phyloP scores from a whole-genome alignment of 2,329 filamentous ascomycete species.

The Periglandula ipomoeae region DNA sequence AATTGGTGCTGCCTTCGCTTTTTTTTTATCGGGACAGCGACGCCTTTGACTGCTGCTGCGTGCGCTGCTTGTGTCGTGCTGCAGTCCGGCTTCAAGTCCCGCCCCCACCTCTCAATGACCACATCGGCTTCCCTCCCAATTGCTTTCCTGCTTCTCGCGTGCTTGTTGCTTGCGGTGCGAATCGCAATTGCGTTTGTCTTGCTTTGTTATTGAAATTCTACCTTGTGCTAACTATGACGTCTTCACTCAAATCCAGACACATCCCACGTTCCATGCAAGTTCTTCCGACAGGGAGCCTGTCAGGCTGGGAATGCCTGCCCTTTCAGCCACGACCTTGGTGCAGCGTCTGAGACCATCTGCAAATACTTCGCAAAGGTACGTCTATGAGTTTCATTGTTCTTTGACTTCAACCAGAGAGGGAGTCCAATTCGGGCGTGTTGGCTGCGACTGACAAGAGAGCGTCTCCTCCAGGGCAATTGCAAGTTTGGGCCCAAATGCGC shows the following conservation, averaged over 20 bases:
- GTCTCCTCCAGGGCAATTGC: conserved; percentile 70
- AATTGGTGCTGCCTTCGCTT: background rate
- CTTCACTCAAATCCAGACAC: conserved; percentile 53
- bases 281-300: conserved; percentile 93
- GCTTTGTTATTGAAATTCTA: background rate
- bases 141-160: too few species aligned
- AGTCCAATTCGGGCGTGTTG: too few species aligned
- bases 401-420: background rate
- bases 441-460: conserved; percentile 2
- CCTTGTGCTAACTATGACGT: background rate
- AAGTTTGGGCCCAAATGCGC: conserved; percentile 98
- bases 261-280: conserved; percentile 97
- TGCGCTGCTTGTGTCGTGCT: background rate
- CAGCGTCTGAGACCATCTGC: conserved; percentile 80
- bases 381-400: conserved; percentile 7
- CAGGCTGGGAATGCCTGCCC: conserved; percentile 94
- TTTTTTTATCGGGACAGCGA: background rate
- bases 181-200: background rate
- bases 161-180: background rate
- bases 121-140: too few species aligned
- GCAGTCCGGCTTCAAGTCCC: conserved; percentile 2
- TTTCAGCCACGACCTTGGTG: conserved; percentile 87
- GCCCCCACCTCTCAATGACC: conserved; percentile 6
- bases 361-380: conserved; percentile 97
- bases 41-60: background rate